These are phyloP conservation scores for Mucor indicus DNA, from an alignment of 371 early-diverging fungal species.

Conservation along the genomic window DNA sequence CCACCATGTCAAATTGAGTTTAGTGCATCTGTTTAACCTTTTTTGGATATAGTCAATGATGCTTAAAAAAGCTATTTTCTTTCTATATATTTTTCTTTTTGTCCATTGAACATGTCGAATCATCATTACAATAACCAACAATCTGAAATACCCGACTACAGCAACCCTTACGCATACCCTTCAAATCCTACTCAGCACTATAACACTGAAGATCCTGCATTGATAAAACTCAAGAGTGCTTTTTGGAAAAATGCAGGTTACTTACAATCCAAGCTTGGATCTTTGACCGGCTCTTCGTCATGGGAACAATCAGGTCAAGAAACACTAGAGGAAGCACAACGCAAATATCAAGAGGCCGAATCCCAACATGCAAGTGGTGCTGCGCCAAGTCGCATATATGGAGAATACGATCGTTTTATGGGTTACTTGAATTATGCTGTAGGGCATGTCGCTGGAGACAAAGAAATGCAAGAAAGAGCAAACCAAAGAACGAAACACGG, in stretches of 20 bases:
- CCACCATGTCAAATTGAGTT: no score
- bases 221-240: constrained; percentile 21
- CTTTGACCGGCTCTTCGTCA: constrained; percentile 18
- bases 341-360: constrained; percentile 25
- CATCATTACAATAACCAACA: no score
- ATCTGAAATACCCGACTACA: constrained; percentile 5
- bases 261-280: constrained; percentile 29
- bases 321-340: constrained; percentile 25
- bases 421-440: constrained; percentile 27
- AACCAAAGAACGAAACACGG: constrained; percentile 24
- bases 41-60: no score
- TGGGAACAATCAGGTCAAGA: constrained; percentile 26
- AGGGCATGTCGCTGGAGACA: constrained; percentile 42
- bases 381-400: constrained; percentile 37
- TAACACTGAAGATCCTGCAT: constrained; percentile 20
- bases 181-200: not conserved
- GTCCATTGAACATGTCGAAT: no score
- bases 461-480: constrained; percentile 38
- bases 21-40: no score
- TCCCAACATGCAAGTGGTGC: constrained; percentile 11
- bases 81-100: no score
- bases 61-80: no score
- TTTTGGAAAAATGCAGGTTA: constrained; percentile 36
- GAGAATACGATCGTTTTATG: constrained; percentile 42
- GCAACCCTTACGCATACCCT: constrained; percentile 12